A percentile compares a stretch with the other conserved stretches of the same genome.
phyloP scores from a whole-genome alignment of 2,329 filamentous ascomycete species.

The Calonectria honghensis region DNA sequence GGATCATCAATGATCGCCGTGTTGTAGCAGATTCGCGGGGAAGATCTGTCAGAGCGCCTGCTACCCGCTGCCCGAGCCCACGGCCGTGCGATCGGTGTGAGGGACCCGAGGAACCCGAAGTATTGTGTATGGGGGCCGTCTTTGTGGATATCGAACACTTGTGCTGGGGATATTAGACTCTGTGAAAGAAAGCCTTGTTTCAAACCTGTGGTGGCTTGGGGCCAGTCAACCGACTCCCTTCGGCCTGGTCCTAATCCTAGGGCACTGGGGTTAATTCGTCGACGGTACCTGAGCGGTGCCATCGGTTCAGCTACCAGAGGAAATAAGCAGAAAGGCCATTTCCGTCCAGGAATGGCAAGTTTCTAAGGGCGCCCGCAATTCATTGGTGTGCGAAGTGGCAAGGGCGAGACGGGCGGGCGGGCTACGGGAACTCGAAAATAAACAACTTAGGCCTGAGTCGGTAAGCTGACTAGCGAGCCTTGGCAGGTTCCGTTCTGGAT shows the following conservation, averaged over 20 bases:
- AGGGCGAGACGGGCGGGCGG: background rate
- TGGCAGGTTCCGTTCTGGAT: background rate
- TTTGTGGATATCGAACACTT: background rate
- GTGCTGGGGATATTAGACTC: background rate
- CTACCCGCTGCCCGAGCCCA: conserved; percentile 7
- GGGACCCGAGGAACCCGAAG: background rate
- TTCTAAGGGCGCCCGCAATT: background rate
- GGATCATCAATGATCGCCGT: conserved; percentile 17
- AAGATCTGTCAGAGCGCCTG: conserved; percentile 18
- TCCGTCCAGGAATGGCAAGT: background rate
- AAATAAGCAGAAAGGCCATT: background rate
- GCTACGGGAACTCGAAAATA: background rate
- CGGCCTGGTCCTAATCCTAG: background rate
- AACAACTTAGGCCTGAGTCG: background rate
- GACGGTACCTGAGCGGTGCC: conserved; percentile 9
- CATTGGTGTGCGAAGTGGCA: background rate
- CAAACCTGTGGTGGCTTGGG: background rate
- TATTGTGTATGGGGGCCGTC: background rate
- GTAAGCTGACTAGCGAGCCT: background rate
- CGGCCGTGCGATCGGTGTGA: background rate
- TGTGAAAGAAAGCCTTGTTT: background rate
- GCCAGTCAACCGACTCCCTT: background rate
- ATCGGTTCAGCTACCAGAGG: background rate
- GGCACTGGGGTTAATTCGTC: background rate
- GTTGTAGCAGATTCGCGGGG: conserved; percentile 15